Conservation (phyloP, 805 yeast genomes). For the Zygosaccharomyces pseudorouxii region DNA sequence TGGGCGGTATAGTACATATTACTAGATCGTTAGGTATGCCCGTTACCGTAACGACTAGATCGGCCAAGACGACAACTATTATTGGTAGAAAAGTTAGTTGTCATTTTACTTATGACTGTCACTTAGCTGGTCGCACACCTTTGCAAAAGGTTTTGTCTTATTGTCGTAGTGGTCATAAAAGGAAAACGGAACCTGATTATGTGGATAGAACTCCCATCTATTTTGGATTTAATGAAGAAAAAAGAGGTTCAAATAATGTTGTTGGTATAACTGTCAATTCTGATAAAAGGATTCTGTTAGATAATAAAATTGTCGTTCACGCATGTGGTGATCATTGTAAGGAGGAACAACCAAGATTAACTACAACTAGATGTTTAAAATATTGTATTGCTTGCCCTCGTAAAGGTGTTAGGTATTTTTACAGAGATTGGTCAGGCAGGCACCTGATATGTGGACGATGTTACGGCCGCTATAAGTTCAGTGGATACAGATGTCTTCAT, state of each 20-base stretch:
- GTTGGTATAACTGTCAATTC: constrained; percentile 20
- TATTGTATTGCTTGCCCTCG: constrained; percentile 26
- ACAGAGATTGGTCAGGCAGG: constrained; percentile 28
- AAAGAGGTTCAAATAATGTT: constrained; percentile 19
- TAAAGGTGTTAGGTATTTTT: constrained; percentile 24
- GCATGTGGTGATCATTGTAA: constrained; percentile 18
- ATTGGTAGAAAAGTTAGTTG: constrained; percentile 25
- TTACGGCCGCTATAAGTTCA: constrained; percentile 24
- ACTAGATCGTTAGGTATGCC: constrained; percentile 44
- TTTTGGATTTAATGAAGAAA: constrained; percentile 21
- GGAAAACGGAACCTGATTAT: constrained; percentile 12
- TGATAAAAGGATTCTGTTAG: constrained; percentile 20
- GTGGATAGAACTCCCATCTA: constrained; percentile 21
- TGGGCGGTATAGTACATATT: constrained; percentile 37
- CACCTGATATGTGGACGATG: constrained; percentile 26
- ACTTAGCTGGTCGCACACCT: constrained; percentile 21
- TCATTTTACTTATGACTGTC: constrained; percentile 27
- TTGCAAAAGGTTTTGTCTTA: constrained; percentile 25
- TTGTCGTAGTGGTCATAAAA: constrained; percentile 27
- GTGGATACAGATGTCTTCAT: constrained; percentile 24
- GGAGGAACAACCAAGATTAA: constrained; percentile 19
- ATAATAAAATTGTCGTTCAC: constrained; percentile 21
- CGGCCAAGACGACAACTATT: constrained; percentile 20
- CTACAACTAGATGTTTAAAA: constrained; percentile 18
- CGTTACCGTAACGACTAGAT: constrained; percentile 33